These are phyloP conservation scores for Nakazawaea wickerhamii DNA, from an alignment of 805 yeast species.

Conservation along the genomic window DNA sequence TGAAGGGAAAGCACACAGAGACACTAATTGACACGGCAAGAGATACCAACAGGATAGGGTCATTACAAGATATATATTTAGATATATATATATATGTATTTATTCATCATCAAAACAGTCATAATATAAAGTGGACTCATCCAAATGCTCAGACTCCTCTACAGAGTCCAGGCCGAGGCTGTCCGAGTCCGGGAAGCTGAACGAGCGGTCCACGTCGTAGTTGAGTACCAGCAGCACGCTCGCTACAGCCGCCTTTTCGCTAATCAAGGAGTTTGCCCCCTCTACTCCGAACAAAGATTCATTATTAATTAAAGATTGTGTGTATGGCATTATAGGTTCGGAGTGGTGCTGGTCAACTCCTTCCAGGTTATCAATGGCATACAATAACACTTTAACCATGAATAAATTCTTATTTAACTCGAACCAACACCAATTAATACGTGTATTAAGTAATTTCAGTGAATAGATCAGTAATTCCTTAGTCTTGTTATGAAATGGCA, in stretches of 20 bases:
- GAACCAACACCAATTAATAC: slow-evolving; percentile 52
- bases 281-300: neutral
- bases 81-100: neutral
- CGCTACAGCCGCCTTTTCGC: slow-evolving; percentile 5
- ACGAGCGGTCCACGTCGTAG: slow-evolving; percentile 3
- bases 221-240: slow-evolving; percentile 12
- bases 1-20: too few species aligned
- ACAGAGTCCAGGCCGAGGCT: neutral
- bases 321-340: neutral
- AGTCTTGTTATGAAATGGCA: slow-evolving; percentile 53
- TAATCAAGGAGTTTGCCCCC: neutral
- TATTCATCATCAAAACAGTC: neutral
- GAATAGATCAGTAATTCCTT: slow-evolving; percentile 41
- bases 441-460: slow-evolving; percentile 42
- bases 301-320: too few species aligned
- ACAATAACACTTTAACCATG: slow-evolving; percentile 14
- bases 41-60: too few species aligned
- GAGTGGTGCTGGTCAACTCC: neutral
- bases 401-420: slow-evolving; percentile 39
- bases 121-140: neutral
- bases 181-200: neutral
- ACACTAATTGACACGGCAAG: too few species aligned
- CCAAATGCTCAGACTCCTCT: neutral
- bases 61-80: neutral
- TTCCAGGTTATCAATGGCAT: slow-evolving; percentile 8